phyloP scores from a whole-genome alignment of 2,329 filamentous ascomycete genomes.

The Penicillium verrucosum region DNA sequence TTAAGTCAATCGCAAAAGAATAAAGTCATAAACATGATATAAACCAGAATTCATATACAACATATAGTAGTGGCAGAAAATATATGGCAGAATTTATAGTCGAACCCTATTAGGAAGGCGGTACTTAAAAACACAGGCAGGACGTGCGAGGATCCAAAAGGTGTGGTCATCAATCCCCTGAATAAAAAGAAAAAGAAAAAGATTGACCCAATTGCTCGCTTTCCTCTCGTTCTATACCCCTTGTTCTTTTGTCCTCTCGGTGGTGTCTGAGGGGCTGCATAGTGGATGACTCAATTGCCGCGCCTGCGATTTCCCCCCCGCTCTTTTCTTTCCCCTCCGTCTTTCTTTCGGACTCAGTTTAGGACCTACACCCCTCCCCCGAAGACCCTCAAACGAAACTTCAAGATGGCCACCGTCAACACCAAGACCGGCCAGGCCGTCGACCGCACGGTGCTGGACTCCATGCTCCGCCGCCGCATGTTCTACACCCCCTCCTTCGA shows the following conservation, averaged over 20 bases:
- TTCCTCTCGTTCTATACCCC: slow-evolving; percentile 3
- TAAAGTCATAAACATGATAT: too few species aligned
- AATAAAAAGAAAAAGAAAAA: slow-evolving; percentile 9
- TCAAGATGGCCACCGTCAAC: slow-evolving; percentile 60
- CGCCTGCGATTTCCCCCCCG: slow-evolving; percentile 31
- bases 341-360: slow-evolving; percentile 27
- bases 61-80: too few species aligned
- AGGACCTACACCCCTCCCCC: slow-evolving; percentile 43
- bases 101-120: too few species aligned
- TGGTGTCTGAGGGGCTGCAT: slow-evolving; percentile 24
- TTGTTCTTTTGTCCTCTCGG: slow-evolving; percentile 18
- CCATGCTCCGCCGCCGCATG: slow-evolving; percentile 78
- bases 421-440: slow-evolving; percentile 88
- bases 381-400: slow-evolving; percentile 34
- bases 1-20: too few species aligned
- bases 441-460: slow-evolving; percentile 77
- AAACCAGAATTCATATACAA: too few species aligned
- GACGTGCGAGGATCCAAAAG: too few species aligned
- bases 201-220: slow-evolving; percentile 8
- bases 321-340: slow-evolving; percentile 36
- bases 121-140: too few species aligned
- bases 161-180: background rate
- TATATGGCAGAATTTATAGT: too few species aligned
- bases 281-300: slow-evolving; percentile 42
- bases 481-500: slow-evolving; percentile 97